Evolutionary conservation across 345 rosid genomes (phyloP), one percentile per base, ranked within the genome.

Genomic region (Odontarrhena argentea): DNA sequence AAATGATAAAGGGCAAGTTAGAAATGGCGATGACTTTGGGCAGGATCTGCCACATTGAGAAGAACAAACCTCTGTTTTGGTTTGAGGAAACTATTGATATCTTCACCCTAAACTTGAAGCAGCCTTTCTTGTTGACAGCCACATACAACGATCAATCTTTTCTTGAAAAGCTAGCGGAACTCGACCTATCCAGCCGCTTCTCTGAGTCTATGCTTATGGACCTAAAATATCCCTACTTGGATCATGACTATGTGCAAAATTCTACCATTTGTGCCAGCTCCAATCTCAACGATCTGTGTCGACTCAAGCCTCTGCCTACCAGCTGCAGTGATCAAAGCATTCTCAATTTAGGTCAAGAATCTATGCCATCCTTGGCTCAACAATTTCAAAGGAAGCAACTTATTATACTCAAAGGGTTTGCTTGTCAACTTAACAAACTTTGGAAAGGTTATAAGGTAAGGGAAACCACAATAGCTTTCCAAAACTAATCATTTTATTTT

Each of bases 391-490:
- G 9, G 0, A 28, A 52, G 6, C 50, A 40, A 2, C 68, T 74
- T 28, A 51, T 61, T 10, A 42, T 7, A 15, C 64, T 67, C 26
- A 2, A 35, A 35, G 5, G 59, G 35, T 8, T 11, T 7, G 3
- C 2, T 9, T 44, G 77, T 11, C 1, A 5, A 4, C 10, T 74
- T 34, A 1, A 60, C n/a, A 32, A 28, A 34, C 63, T 67, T 9
- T 60, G 73, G 77, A 4, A 1, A 4, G 32, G 32, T 28, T 28
- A 28, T 28, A 28, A 28, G 32, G 32, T 28, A 28, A 28, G 32
- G 32, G 32, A 28, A 28, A 28, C 32, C 32, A 28, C 3, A 1
- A 28, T 1, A 28, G 5, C 32, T 28, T 28, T 4, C 32, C 32
- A 28, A 28, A 28, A 28, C 32, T 28, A 28, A 28, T 28, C 5